Conservation (phyloP, 1,284 basidiomycete genomes). For the Leucoagaricus sp. region DNA sequence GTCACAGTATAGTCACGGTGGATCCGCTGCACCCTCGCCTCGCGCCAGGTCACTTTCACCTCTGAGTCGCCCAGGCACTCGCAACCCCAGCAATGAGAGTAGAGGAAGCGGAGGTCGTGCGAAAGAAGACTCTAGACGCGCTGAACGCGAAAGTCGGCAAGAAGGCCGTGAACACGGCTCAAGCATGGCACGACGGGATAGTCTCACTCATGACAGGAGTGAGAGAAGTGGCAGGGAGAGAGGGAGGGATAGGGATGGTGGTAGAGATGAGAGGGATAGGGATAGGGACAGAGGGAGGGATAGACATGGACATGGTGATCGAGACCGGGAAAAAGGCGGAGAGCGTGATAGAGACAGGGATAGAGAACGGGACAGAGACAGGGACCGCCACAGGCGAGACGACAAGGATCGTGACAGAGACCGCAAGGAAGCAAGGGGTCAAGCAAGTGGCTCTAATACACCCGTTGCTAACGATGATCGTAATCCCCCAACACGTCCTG, state of each 20-base stretch:
- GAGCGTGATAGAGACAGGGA: constrained; percentile 33
- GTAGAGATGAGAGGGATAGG: constrained; percentile 47
- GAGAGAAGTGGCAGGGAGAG: constrained; percentile 55
- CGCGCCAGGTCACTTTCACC: constrained; percentile 69
- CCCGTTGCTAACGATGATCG: constrained; percentile 47
- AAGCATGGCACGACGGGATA: constrained; percentile 36
- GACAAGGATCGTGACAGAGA: constrained; percentile 44
- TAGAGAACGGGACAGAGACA: constrained; percentile 36
- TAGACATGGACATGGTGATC: constrained; percentile 49
- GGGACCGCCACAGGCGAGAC: constrained; percentile 39
- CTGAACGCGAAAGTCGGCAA: constrained; percentile 14
- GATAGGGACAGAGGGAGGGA: constrained; percentile 33
- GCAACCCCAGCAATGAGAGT: constrained; percentile 73
- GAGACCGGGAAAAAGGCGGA: constrained; percentile 44
- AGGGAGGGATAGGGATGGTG: constrained; percentile 40
- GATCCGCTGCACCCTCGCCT: constrained; percentile 56
- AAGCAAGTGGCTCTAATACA: constrained; percentile 26
- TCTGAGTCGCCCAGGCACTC: constrained; percentile 62
- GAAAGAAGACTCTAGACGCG: constrained; percentile 40
- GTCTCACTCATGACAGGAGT: constrained; percentile 25
- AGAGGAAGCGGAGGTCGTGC: constrained; percentile 65
- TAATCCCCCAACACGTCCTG: constrained; percentile 56
- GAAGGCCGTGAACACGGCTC: constrained; percentile 16
- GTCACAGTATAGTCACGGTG: constrained; percentile 47
- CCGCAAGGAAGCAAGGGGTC: constrained; percentile 28